A percentile compares a stretch with the other conserved stretches of the same genome.
Conservation (phyloP, 1,139 yeast species). For the Saccharomycopsis phalli region DNA sequence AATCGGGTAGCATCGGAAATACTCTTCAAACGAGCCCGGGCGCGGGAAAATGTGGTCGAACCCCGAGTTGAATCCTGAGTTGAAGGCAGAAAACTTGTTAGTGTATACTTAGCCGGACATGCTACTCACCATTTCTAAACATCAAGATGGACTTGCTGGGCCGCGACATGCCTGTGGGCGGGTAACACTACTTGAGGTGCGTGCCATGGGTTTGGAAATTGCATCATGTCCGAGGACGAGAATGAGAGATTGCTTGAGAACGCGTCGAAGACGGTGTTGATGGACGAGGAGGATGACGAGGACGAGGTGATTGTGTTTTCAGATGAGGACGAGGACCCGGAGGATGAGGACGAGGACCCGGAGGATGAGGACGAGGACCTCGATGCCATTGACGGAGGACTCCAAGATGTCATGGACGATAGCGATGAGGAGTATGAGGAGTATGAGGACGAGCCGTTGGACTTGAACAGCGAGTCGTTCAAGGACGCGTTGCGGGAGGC, state of each 20-base stretch:
- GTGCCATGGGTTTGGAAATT: not conserved
- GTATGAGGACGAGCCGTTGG: constrained; percentile 25
- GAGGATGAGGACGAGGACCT: constrained; percentile 25
- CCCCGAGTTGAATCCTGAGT: constrained; percentile 23
- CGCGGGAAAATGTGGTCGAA: constrained; percentile 3
- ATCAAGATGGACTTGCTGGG: not conserved
- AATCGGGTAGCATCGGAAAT: constrained; percentile 86
- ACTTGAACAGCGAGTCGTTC: constrained; percentile 28
- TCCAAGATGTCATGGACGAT: constrained; percentile 19
- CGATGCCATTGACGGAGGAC: constrained; percentile 12
- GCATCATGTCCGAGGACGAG: not conserved
- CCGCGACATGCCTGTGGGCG: not conserved
- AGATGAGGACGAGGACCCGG: constrained; percentile 3
- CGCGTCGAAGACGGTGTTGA: constrained; percentile 1
- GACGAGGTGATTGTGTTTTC: constrained; percentile 9
- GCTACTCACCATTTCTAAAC: not conserved
- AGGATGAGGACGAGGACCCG: constrained; percentile 30
- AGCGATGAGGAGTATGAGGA: constrained; percentile 22
- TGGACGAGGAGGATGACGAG: constrained; percentile 25
- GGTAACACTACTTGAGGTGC: not conserved
- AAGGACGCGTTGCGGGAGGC: constrained; percentile 58
- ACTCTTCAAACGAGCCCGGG: constrained; percentile 48
- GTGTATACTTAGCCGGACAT: not conserved
- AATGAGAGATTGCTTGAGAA: constrained; percentile 3
- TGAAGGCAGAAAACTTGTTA: constrained; percentile 31